A percentile compares a stretch with the other conserved stretches of the same genome.
These are phyloP conservation scores for Fusarium marasasianum DNA, from an alignment of 2,329 filamentous ascomycete species.

Conservation along the genomic window DNA sequence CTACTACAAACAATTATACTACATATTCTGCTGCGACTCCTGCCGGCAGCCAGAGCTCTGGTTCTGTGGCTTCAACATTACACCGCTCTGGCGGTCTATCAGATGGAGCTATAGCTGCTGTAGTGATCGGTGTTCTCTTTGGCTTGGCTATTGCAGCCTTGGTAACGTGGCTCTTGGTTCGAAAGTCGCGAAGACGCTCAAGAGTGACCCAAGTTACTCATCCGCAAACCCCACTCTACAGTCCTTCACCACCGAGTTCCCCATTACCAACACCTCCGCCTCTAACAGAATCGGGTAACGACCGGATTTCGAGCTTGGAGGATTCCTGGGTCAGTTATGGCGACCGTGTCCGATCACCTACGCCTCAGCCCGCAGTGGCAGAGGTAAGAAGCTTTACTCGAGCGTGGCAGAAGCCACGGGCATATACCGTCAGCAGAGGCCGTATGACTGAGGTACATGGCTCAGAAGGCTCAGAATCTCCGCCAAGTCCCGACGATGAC, in stretches of 20 bases:
- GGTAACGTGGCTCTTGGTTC: conserved; percentile 22
- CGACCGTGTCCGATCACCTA: conserved; percentile 37
- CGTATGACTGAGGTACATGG: conserved; percentile 7
- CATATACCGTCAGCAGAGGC: conserved; percentile 33
- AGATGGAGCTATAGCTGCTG: conserved; percentile 29
- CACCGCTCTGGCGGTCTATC: conserved; percentile 1
- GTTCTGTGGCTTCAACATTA: neutral
- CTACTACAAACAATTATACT: neutral
- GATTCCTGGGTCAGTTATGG: conserved; percentile 28
- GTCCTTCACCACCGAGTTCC: neutral
- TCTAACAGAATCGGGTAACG: conserved; percentile 6
- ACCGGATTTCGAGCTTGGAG: conserved; percentile 3
- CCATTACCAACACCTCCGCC: neutral
- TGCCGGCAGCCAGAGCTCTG: neutral
- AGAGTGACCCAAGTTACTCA: neutral
- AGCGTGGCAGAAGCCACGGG: conserved; percentile 34
- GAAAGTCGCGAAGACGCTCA: conserved; percentile 1
- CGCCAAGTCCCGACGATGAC: neutral
- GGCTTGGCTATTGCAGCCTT: neutral
- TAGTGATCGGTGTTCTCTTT: conserved; percentile 26
- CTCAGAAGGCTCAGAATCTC: neutral
- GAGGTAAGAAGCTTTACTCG: conserved; percentile 38
- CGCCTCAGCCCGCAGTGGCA: conserved; percentile 39
- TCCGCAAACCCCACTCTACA: neutral
- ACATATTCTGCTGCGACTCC: neutral